Evolutionary conservation across 2,329 filamentous ascomycete species (phyloP), one percentile per base, ranked within the genome.

Genomic region (Stachybotrys echinatus): DNA sequence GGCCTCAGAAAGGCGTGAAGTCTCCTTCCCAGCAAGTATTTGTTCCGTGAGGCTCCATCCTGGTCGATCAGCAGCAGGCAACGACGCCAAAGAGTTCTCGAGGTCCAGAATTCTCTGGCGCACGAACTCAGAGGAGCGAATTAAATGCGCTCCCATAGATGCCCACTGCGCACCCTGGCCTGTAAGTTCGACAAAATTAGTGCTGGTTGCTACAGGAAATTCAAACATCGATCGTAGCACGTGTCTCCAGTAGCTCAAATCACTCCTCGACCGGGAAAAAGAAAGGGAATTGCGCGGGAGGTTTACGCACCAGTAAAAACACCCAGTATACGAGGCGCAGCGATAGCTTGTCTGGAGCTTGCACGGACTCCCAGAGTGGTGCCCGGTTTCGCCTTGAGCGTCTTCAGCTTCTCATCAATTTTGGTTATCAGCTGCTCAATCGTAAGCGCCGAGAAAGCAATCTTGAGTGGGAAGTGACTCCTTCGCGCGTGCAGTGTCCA

Each of bases 271-370:
- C 31, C 10, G n/a, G 31, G 31, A 37, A 37, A 10, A n/a, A 37
- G 31, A n/a, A 37, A 37, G 31, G 10, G n/a, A 37, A 10, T 37
- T 37, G 31, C 31, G 31, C 31, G 10, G 10, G 31, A 37, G n/a
- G 31, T 37, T 37, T 37, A 37, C 31, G 31, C n/a, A 37, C 66
- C 65, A 1, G 64, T 69, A 42, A 68, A 68, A 7, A 68, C 56
- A 5, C 61, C 61, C 3, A 65, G 51, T 7, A 60, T 50, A 55
- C 45, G 51, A 3, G 47, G 39, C 6, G 42, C 46, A 46, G 40
- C 40, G 12, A 42, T 21, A 6, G 43, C 49, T 18, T 22, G 48
- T n/a, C 44, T 54, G n/a, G 38, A 64, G 58, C 23, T 62, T 52
- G 39, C 8, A 42, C 46, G 47, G 20, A 44, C 17, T 6, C 47